Evolutionary conservation across 2,329 filamentous ascomycete genomes (phyloP), one percentile per base, ranked within the genome.

Genomic region (Cladosporium sp.): DNA sequence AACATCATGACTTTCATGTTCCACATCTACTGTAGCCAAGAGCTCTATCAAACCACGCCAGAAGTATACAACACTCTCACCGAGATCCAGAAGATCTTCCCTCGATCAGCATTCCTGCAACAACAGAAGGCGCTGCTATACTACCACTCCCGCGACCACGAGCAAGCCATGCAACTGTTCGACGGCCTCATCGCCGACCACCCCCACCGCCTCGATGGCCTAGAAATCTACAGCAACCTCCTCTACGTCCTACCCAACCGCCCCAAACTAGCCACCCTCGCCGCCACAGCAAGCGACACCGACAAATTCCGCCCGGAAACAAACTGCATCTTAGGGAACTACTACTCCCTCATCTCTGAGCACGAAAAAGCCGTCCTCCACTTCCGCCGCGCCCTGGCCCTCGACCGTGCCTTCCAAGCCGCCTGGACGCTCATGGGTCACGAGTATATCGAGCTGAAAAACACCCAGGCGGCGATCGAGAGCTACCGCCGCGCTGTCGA

Each of bases 391-490:
- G 94, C 94, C 0, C 76, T 99, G 19, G 95, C 91, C 0, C 80
- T 99, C 0, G 94, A 99, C 70, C 86, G 93, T 9, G 88, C 86
- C 24, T 99, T 94, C 70, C 81, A 97, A 15, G 95, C 91, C 0
- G 94, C 94, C 1, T 99, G 94, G 94, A 99, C 94, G 0, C 80
- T 99, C 1, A 97, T 99, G 93, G 94, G 94, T 1, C 94, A 99
- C 73, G 94, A 99, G 72, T 99, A 97, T 66, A 91, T 97, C 55
- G 94, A 99, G 73, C 86, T 99, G 74, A 99, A 97, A 70, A 99
- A 99, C 71, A 97, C 93, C 0, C 94, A 99, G 67, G 93, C 94
- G 0, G 94, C 94, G 8, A 97, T 99, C 61, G 94, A 99, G 72
- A 96, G 91, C 1, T 99, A 99, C 70, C 86, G 94, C 1, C 87